Base-by-base conservation (phyloP, 306 rosid genomes). In the Acacia confusa region DNA sequence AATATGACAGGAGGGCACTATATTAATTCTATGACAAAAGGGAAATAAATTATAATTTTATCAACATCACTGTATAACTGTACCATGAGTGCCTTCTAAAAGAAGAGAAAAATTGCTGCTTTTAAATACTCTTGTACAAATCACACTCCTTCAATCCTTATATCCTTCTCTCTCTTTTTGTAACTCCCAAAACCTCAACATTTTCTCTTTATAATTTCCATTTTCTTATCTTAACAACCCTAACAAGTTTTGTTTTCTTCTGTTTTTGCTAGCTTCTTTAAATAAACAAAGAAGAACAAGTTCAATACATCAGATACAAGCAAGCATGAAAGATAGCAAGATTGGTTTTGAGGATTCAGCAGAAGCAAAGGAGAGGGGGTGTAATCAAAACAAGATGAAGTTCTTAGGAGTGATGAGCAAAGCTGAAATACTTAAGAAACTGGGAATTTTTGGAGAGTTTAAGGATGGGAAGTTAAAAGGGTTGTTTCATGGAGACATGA, bases 311-410 rank as follows among this genome's bases (percentile, higher is more conserved):
- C 32, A 25, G 27, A 19, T 61, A 61, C 13, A 4, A 61, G 67
- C 11, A 40, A 43, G 28, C 30, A 69, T 69, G 74, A 0, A n/a
- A 41, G 52, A 69, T 20, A 11, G 19, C 2, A 41, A 40, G 32
- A n/a, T 40, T 69, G 52, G 25, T 12, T 69, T 69, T 10, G 52
- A 69, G 52, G 53, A 69, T 69, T 69, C 74, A 69, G 74, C 32
- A 40, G 74, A 41, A n/a, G 32, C 25, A 36, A 36, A 67, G 27
- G 47, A n/a, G 47, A 67, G 38, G 24, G 69, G 40, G 14, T 1
- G 36, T 63, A 40, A 32, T 53, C 60, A 20, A 1, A 28, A 28
- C 36, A 65, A 65, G 72, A 38, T 67, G 45, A 66, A 66, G 1
- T 0, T 20, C 9, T 9, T 38, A 6, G 50, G 30, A 68, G 17